Base-by-base conservation (phyloP, 768 basidiomycete species). In the Kwoniella botswanensis region DNA sequence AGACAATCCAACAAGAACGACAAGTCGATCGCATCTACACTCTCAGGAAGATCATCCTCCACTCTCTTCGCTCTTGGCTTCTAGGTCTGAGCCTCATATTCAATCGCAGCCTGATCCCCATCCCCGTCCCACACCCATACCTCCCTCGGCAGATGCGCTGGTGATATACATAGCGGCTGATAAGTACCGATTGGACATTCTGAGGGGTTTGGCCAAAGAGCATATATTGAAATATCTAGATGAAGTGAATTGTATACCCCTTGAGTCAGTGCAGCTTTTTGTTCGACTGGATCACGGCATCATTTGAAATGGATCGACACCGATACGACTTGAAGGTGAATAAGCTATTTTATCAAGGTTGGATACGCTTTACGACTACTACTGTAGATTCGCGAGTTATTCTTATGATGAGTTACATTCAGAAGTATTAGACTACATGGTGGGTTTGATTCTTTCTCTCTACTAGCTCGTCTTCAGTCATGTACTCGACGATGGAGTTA, bases 161-260 rank as follows among this genome's bases (percentile, higher is more conserved):
- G 88, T 89, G 0, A 87, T 92, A 74, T 93, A 91, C 83, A 90
- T 90, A 73, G 86, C 92, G 12, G 90, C 91, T 3, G 91, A 93
- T 84, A 87, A 91, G 63, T 93, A 92, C 82, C 85, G 85, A 2
- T 88, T 93, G 85, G 88, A 88, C 3, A 87, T 86, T 9, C 86
- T 93, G 24, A 88, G 88, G n/a, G 77, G 85, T 22, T 86, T 92
- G 24, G 90, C 91, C 7, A 81, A 91, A 67, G 90, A 91, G 63
- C 91, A 92, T 81, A 89, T 92, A 77, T 87, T 92, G 86, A 85
- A 86, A 6, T 90, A 88, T 7, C 86, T 93, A 46, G 89, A 89
- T 3, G 88, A 90, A 3, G 86, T 87, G 72, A 87, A 88, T 4
- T 88, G 89, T 74, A 91, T 92, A 82, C 88, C 89, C 0, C 82